phyloP scores from a whole-genome alignment of 2,329 filamentous ascomycete species.

The Fusarium sterilihyphosum region DNA sequence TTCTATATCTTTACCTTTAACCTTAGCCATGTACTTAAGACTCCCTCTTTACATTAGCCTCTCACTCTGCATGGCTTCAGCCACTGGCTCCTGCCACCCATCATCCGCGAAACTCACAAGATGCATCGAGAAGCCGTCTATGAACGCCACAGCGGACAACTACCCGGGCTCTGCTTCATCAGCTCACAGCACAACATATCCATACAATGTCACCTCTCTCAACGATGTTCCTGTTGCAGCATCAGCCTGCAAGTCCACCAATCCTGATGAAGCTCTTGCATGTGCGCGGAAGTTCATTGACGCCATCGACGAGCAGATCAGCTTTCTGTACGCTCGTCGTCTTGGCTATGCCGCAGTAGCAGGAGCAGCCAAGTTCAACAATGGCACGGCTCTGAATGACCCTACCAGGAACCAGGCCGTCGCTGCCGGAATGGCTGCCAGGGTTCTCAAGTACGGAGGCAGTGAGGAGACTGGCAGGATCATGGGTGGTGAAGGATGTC shows the following conservation, averaged over 20 bases:
- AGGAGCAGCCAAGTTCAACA: conserved; percentile 13
- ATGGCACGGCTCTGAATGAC: conserved; percentile 10
- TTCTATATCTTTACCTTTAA: too few species aligned
- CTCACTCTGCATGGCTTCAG: neutral
- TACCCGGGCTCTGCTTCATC: neutral
- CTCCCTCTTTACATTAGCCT: neutral
- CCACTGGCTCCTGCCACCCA: neutral
- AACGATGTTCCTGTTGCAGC: conserved; percentile 31
- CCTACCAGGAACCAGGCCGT: conserved; percentile 17
- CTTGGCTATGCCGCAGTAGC: conserved; percentile 29
- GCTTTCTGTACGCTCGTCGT: conserved; percentile 24
- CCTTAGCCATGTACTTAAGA: neutral
- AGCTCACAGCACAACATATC: neutral
- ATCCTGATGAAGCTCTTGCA: neutral
- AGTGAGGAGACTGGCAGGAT: conserved; percentile 17
- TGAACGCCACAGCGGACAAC: neutral
- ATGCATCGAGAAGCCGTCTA: neutral
- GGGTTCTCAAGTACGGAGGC: conserved; percentile 26
- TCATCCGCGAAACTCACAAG: neutral
- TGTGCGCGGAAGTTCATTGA: conserved; percentile 33
- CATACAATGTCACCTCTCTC: conserved; percentile 43
- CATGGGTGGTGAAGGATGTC: conserved; percentile 29
- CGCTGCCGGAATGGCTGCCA: conserved; percentile 21
- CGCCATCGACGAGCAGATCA: conserved; percentile 30
- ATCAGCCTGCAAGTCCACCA: neutral